A percentile compares a stretch with the other conserved stretches of the same genome.
phyloP scores from a whole-genome alignment of 371 early-diverging fungal genomes.

The Mucor velutinosus region DNA sequence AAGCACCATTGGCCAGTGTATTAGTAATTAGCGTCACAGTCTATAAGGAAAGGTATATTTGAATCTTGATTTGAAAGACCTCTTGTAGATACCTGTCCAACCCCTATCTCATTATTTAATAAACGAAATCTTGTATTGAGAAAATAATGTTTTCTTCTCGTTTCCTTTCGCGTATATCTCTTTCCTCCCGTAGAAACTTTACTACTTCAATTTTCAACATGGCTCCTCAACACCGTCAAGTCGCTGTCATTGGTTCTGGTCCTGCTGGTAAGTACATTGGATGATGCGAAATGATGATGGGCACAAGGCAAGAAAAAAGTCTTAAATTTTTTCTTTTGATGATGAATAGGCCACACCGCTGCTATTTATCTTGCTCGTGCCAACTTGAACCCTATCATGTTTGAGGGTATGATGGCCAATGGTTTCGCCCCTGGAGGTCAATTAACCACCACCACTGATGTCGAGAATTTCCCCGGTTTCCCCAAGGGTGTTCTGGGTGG shows the following conservation, averaged over 20 bases:
- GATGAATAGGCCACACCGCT: conserved; percentile 80
- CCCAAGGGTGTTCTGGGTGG: conserved; percentile 84
- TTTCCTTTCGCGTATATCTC: conserved; percentile 21
- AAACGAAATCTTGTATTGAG: conserved; percentile 5
- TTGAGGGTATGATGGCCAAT: conserved; percentile 97
- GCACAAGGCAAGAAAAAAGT: background rate
- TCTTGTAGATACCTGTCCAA: background rate
- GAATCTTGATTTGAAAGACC: background rate
- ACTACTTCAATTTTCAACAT: conserved; percentile 25
- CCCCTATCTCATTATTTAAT: conserved; percentile 12
- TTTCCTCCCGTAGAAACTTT: conserved; percentile 22
- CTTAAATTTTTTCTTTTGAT: background rate
- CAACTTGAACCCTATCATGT: conserved; percentile 89
- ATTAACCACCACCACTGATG: conserved; percentile 91
- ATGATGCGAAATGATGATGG: background rate
- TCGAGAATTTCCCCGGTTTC: conserved; percentile 91
- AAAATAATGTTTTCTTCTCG: conserved; percentile 26
- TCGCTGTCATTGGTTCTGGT: conserved; percentile 83
- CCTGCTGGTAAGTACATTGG: conserved; percentile 72
- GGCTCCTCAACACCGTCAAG: conserved; percentile 50
- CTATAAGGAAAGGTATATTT: conserved; percentile 1
- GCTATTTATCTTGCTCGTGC: conserved; percentile 96
- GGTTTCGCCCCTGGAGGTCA: conserved; percentile 89
- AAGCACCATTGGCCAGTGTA: background rate
- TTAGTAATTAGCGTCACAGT: conserved; percentile 17